Evolutionary conservation across 169 alveolate species (phyloP).

Genomic region (Babesia caballi): DNA sequence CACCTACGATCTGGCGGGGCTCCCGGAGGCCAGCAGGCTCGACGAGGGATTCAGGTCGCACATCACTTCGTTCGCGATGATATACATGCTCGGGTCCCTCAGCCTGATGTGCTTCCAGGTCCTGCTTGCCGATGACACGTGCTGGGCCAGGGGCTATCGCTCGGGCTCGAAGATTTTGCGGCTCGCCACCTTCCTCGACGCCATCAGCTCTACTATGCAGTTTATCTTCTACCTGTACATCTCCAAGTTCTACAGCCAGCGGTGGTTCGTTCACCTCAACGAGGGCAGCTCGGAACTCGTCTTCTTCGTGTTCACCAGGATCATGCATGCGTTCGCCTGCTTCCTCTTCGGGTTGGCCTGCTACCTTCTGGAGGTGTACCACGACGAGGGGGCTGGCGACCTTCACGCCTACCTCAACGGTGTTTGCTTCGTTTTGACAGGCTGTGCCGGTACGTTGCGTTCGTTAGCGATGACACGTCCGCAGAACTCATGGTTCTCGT

Average conservation of each 20-base stretch:
- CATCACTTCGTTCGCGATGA: slow-evolving; percentile 74
- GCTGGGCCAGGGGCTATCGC: slow-evolving; percentile 92
- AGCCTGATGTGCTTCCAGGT: slow-evolving; percentile 86
- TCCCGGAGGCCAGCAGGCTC: slow-evolving; percentile 79
- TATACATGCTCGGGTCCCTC: slow-evolving; percentile 83
- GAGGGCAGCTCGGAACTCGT: slow-evolving; percentile 90
- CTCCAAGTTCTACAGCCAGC: slow-evolving; percentile 83
- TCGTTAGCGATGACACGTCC: background rate
- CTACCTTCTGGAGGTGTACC: slow-evolving; percentile 87
- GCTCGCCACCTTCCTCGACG: slow-evolving; percentile 87
- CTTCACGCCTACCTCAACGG: slow-evolving; percentile 89
- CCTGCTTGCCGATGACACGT: slow-evolving; percentile 88
- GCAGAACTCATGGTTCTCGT: slow-evolving; percentile 62
- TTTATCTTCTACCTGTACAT: slow-evolving; percentile 85
- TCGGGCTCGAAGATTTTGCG: slow-evolving; percentile 88
- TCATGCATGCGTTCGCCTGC: slow-evolving; percentile 84
- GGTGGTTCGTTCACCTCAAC: slow-evolving; percentile 85
- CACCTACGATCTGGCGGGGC: slow-evolving; percentile 81
- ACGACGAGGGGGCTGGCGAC: slow-evolving; percentile 92
- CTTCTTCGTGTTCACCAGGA: slow-evolving; percentile 84
- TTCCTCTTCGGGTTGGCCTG: slow-evolving; percentile 85
- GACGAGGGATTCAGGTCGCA: slow-evolving; percentile 75
- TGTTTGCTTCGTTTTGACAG: slow-evolving; percentile 79
- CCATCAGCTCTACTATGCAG: slow-evolving; percentile 86
- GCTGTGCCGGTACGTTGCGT: slow-evolving; percentile 72